phyloP scores from a whole-genome alignment of 495 filamentous ascomycete genomes.

The Penicillium paxilli region DNA sequence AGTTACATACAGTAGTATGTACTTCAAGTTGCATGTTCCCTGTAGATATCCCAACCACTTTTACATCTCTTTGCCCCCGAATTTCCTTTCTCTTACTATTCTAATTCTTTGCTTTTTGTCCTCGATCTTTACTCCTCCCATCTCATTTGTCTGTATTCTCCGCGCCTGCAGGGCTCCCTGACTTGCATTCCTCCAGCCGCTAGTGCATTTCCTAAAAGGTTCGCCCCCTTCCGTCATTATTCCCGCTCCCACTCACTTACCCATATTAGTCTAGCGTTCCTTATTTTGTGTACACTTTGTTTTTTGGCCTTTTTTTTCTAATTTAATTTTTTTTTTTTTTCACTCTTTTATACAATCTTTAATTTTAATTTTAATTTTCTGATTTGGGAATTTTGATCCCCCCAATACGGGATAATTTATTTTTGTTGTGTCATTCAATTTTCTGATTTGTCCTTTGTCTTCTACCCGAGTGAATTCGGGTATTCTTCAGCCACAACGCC shows the following conservation, averaged over 20 bases:
- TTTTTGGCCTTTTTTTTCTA: background rate
- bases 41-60: background rate
- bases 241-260: slow-evolving; percentile 15
- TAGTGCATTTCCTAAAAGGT: slow-evolving; percentile 22
- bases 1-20: no score
- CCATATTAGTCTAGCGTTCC: slow-evolving; percentile 12
- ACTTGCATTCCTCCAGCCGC: slow-evolving; percentile 23
- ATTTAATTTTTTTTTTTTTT: background rate
- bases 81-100: background rate
- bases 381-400: no score
- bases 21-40: background rate
- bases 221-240: slow-evolving; percentile 39
- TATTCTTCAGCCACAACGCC: slow-evolving; percentile 17
- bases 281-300: slow-evolving; percentile 7
- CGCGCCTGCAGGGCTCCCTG: slow-evolving; percentile 21
- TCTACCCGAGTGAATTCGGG: background rate
- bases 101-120: background rate
- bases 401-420: no score
- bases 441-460: background rate
- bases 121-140: background rate
- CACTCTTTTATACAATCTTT: background rate
- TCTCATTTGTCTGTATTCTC: slow-evolving; percentile 1
- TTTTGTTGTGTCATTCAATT: no score
- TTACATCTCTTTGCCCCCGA: background rate
- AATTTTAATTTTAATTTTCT: background rate